Evolutionary conservation across 2,329 filamentous ascomycete genomes (phyloP).

Genomic region (Botrytis pseudocinerea): DNA sequence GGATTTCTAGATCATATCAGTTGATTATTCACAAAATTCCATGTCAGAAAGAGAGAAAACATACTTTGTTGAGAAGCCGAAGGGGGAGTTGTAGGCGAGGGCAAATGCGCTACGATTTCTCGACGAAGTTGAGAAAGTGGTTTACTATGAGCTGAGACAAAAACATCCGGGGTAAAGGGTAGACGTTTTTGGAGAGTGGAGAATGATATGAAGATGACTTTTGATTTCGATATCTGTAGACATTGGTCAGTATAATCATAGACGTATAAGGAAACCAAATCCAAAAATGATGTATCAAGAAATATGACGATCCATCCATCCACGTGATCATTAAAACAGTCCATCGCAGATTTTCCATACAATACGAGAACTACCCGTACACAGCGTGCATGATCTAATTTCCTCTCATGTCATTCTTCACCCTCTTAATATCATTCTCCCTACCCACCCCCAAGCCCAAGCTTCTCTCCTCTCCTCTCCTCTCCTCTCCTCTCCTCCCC

Average conservation of each 20-base stretch:
- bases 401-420: background rate
- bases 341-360: background rate
- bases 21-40: background rate
- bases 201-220: constrained; percentile 76
- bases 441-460: background rate
- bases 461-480: background rate
- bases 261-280: background rate
- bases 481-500: background rate
- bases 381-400: background rate
- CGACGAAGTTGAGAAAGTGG: constrained; percentile 55
- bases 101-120: constrained; percentile 57
- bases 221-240: constrained; percentile 60
- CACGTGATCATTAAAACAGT: constrained; percentile 16
- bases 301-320: background rate
- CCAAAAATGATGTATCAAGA: background rate
- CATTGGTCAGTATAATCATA: background rate
- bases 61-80: constrained; percentile 43
- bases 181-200: constrained; percentile 61
- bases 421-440: background rate
- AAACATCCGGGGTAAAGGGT: constrained; percentile 64
- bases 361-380: constrained; percentile 10
- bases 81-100: constrained; percentile 26
- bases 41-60: constrained; percentile 28
- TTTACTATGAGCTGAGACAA: constrained; percentile 65
- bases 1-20: constrained; percentile 53